Evolutionary conservation across 805 yeast genomes (phyloP), one percentile per base, ranked within the genome.

Genomic region (Barnettozyma wickerhamii): DNA sequence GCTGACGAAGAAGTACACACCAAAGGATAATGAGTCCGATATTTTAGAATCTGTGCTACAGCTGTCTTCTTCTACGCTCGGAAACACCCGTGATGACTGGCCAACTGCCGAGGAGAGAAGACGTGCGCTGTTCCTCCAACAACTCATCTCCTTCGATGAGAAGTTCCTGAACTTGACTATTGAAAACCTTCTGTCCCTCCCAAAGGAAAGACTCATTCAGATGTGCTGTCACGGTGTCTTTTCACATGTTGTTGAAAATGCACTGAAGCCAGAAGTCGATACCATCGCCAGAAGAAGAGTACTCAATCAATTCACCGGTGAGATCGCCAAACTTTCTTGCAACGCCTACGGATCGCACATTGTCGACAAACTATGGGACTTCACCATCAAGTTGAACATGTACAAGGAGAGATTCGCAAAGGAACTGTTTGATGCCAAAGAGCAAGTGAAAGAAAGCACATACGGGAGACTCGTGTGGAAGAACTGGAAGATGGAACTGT

Each of bases 401-500:
- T 87, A 83, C 60, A 84, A 95, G 52, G 98, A 91, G 58, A 74
- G 91, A 50, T 74, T 91, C 45, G 96, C 95, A 0, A 72, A 73
- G 19, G 81, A 80, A 44, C 65, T 91, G 45, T 54, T 67, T 20
- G 71, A 67, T 14, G 74, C 80, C 32, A 74, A 81, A 30, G 82
- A 77, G 29, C 70, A 72, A 46, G 84, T 93, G 33, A 89, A 93
- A 65, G 87, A 81, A 46, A 85, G 95, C 56, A 75, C 69, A 10
- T 93, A 91, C 56, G 99, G 99, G 27, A 77, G 82, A 57, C 73
- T 79, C 52, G 98, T 93, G 2, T 93, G 97, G 98, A 86, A 83
- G 59, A 91, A 91, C 60, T 93, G 97, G 97, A 66, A 75, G 23
- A 74, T 91, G 81, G 98, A 93, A 59, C 64, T 81, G 52, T 91